These are phyloP conservation scores for Calonectria fujianensis DNA, from an alignment of 2,329 filamentous ascomycete genomes.

Conservation along the genomic window DNA sequence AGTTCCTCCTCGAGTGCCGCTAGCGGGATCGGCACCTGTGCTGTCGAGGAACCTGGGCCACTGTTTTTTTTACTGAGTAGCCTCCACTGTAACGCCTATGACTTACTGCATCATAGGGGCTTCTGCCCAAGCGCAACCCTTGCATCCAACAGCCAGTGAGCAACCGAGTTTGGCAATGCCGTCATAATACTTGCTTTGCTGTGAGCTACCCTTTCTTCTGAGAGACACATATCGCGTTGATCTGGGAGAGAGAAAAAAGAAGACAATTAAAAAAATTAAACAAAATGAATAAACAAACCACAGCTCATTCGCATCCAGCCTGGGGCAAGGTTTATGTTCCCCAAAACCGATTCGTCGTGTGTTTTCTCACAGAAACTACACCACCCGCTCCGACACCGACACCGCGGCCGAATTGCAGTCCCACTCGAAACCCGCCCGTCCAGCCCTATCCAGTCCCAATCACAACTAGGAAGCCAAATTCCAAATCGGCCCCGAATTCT, in stretches of 20 bases:
- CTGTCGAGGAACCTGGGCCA: conserved; percentile 7
- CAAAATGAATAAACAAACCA: neutral
- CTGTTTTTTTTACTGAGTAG: conserved; percentile 7
- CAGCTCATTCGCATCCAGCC: neutral
- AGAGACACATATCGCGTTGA: no score
- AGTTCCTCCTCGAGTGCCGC: conserved; percentile 7
- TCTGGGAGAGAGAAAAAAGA: neutral
- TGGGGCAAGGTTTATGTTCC: neutral
- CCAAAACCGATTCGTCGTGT: neutral
- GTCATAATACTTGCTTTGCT: conserved; percentile 7
- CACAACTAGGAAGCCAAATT: conserved; percentile 40
- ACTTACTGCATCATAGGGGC: conserved; percentile 5
- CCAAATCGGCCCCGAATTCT: conserved; percentile 30
- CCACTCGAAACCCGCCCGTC: conserved; percentile 48
- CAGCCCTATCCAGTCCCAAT: conserved; percentile 54
- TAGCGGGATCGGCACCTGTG: conserved; percentile 25
- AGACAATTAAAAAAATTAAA: neutral
- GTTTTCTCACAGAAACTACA: conserved; percentile 4
- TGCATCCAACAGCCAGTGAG: neutral
- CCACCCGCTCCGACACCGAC: conserved; percentile 6
- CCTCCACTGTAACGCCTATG: conserved; percentile 17
- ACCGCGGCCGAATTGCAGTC: conserved; percentile 36
- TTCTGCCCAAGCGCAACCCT: neutral
- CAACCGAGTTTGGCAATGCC: conserved; percentile 7
- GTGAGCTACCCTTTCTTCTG: neutral